Base-by-base conservation (phyloP, 2,329 filamentous ascomycete genomes). In the Orbilia blumenaviensis region DNA sequence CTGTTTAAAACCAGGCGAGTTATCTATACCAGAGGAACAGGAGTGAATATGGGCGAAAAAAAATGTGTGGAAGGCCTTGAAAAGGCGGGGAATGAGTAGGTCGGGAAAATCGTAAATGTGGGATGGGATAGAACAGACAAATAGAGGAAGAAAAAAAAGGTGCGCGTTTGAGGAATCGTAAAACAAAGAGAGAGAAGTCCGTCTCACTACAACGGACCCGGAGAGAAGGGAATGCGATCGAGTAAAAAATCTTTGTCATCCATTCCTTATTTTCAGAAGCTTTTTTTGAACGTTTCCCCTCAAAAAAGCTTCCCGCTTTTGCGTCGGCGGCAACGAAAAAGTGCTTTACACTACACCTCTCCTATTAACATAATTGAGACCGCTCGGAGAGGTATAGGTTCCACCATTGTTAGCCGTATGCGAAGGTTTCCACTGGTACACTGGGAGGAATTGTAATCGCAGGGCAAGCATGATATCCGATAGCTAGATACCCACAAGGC, bases 371-470 rank as follows among this genome's bases (percentile, higher is more conserved):
- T 60, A 34, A n/a, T n/a, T 58, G 36, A 25, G 29, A 34, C 44
- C 18, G 21, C 18, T 48, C 32, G 50, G 48, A n/a, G 42, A 61
- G 50, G 50, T 64, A 61, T 69, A 76, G 72, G 72, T 76, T 69
- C 72, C 72, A 76, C 72, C 58, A 76, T 76, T 76, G 72, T 69
- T 76, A 76, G 72, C 72, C 72, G 58, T 76, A 76, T 66, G 72
- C 41, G 38, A 66, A 69, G 48, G 58, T 64, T 66, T 76, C 72
- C 23, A 68, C 58, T 36, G 58, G 58, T 34, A 69, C 32, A 14
- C 58, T 50, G 58, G 64, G 64, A 50, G 64, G 64, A 42, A 66
- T 46, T 32, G 48, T 16, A 34, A 66, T 66, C n/a, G 64, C 50
- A 14, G 72, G 58, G 12, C 12, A 41, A 38, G 1, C 10, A 38